A percentile compares a stretch with the other conserved stretches of the same genome.
phyloP scores from a whole-genome alignment of 2,329 filamentous ascomycete species.

The Hymenoscyphus occultus region DNA sequence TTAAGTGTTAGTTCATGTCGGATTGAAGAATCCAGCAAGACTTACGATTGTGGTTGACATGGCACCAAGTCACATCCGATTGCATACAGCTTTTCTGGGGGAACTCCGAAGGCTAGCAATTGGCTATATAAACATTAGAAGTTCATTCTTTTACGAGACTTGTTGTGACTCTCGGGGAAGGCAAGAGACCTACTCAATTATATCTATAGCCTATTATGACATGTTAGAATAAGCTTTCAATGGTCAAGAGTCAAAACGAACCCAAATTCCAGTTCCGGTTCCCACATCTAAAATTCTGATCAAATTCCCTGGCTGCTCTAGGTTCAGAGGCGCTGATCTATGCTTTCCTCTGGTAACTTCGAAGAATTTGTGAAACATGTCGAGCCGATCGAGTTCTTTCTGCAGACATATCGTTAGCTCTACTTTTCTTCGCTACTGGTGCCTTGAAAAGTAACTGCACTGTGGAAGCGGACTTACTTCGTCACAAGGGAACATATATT shows the following conservation, averaged over 20 bases:
- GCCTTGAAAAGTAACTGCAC: background rate
- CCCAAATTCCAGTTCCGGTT: conserved; percentile 87
- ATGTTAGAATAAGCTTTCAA: background rate
- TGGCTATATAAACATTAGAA: background rate
- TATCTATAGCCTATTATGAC: conserved; percentile 59
- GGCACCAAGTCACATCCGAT: conserved; percentile 59
- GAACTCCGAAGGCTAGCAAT: background rate
- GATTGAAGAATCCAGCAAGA: conserved; percentile 12
- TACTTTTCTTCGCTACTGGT: background rate
- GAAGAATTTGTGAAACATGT: conserved; percentile 79
- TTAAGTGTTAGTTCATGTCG: background rate
- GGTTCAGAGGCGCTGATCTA: conserved; percentile 42
- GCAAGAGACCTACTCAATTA: conserved; percentile 62
- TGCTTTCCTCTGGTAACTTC: conserved; percentile 55
- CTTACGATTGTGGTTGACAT: conserved; percentile 57
- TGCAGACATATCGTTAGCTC: conserved; percentile 35
- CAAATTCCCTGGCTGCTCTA: conserved; percentile 26
- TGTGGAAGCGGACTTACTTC: conserved; percentile 49
- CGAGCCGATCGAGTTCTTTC: conserved; percentile 73
- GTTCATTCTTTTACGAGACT: no score
- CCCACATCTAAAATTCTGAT: conserved; percentile 63
- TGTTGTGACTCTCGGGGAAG: background rate
- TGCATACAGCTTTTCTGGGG: conserved; percentile 43
- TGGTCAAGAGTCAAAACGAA: background rate
- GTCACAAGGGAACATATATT: conserved; percentile 77